Evolutionary conservation across 169 alveolate species (phyloP), one percentile per base, ranked within the genome.

Genomic region (Theileria parva): DNA sequence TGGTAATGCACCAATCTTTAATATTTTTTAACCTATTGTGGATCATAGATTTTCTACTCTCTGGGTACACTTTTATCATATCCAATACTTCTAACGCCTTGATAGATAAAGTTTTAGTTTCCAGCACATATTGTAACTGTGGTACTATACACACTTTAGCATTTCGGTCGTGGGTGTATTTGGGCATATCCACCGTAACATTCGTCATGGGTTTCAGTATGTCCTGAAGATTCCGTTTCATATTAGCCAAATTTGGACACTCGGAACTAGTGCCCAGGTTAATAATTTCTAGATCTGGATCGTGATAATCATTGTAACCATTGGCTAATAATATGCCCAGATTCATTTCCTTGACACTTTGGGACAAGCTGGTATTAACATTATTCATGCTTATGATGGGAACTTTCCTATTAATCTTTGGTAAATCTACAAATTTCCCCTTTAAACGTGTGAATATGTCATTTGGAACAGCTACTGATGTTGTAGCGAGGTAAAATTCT

Each of bases 1-100:
- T 55, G 50, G 79, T 72, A 12, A 85, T 21, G 13, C 91, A 85
- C 91, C 87, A 78, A 2, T 73, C 77, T 32, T 60, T 72, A 0
- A n/a, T 76, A 12, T 68, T 17, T 21, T 76, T 65, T 30, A 83
- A 32, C 39, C 89, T 5, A 25, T 75, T 72, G 8, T 27, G 17
- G 15, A 83, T 68, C 53, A 83, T 2, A 0, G 79, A 17, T 21
- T 19, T 66, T 23, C 89, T 74, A 32, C 50, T 75, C 32, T 53
- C 68, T 12, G 89, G 89, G 53, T 61, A 74, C 2, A 83, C 77
- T 9, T 83, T 67, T 0, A 83, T 28, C 4, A 12, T 28, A 5
- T 66, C 77, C 30, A 83, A 28, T 15, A 48, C 63, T 25, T 68
- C 59, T 11, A 75, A 53, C 4, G 77, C 79, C 0, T 44, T 37